phyloP scores from a whole-genome alignment of 208 protist genomes.

The Endotrypanum monterogeii region DNA sequence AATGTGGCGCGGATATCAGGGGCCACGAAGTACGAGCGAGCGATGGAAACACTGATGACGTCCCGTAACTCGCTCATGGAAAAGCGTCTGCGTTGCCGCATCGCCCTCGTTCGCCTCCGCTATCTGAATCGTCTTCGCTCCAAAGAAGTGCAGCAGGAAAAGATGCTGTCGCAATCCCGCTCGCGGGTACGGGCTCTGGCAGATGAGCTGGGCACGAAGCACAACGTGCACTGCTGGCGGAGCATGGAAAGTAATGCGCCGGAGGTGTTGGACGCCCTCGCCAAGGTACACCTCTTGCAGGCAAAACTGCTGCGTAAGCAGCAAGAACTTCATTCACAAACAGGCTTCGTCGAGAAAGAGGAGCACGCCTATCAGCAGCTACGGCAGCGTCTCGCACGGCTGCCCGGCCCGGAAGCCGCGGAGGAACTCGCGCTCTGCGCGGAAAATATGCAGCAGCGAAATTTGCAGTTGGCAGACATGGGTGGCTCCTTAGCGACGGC shows the following conservation, averaged over 20 bases:
- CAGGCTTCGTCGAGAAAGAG: conserved; percentile 85
- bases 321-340: conserved; percentile 93
- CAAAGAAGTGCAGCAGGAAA: conserved; percentile 89
- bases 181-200: conserved; percentile 92
- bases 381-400: conserved; percentile 90
- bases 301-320: conserved; percentile 95
- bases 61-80: conserved; percentile 92
- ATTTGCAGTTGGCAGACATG: conserved; percentile 90
- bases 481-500: conserved; percentile 49
- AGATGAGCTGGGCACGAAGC: conserved; percentile 97
- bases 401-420: conserved; percentile 96
- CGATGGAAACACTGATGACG: conserved; percentile 85
- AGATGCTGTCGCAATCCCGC: conserved; percentile 91
- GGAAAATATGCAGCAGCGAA: conserved; percentile 93
- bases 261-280: conserved; percentile 94
- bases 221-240: conserved; percentile 98
- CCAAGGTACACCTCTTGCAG: conserved; percentile 98
- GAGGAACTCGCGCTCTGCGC: conserved; percentile 96
- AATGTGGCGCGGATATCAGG: conserved; percentile 95
- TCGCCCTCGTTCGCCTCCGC: conserved; percentile 75
- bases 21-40: conserved; percentile 93
- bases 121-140: conserved; percentile 88
- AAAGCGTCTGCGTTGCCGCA: conserved; percentile 89
- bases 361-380: conserved; percentile 92
- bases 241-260: conserved; percentile 96